Evolutionary conservation across 768 basidiomycete species (phyloP), one percentile per base, ranked within the genome.

Genomic region (Suillus paluster): DNA sequence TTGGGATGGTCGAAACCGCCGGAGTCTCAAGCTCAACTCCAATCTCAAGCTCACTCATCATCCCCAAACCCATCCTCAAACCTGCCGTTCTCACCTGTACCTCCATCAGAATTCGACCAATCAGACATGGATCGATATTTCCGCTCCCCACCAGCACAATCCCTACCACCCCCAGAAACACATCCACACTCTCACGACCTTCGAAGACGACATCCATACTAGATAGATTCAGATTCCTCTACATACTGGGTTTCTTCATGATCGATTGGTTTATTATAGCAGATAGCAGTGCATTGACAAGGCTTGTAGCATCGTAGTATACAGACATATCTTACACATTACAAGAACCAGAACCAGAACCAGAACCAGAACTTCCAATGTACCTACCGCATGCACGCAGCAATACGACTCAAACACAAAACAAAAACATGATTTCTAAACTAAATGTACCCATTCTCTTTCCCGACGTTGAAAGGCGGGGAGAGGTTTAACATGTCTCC

Each of bases 91-190:
- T 70, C 79, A 34, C 74, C 79, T 38, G 59, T 74, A 60, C 78
- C 78, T 19, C 74, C 76, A n/a, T 81, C 81, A 42, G 85, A 86
- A 49, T 91, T 91, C 63, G 88, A 90, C 64, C 83, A 78, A 44
- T 84, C 84, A 12, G 91, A 92, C 69, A 87, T 92, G 78, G 91
- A 92, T 63, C 81, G 81, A 54, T 92, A 92, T 75, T 92, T 92
- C 73, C 82, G 84, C 56, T 67, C 53, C 2, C 34, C 36, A 17
- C 36, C 36, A 11, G 4, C 21, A 17, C 49, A 50, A 30, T 50
- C 49, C 27, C 19, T 33, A 50, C 33, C 49, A 50, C 9, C 27
- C 10, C 27, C 48, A 30, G 27, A 50, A n/a, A n/a, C n/a, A n/a
- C 60, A 64, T 45, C 64, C 63, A 39, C 70, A 67, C 44, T 64